Evolutionary conservation across 1,284 basidiomycete genomes (phyloP).

Genomic region (Polyporus tsugae): DNA sequence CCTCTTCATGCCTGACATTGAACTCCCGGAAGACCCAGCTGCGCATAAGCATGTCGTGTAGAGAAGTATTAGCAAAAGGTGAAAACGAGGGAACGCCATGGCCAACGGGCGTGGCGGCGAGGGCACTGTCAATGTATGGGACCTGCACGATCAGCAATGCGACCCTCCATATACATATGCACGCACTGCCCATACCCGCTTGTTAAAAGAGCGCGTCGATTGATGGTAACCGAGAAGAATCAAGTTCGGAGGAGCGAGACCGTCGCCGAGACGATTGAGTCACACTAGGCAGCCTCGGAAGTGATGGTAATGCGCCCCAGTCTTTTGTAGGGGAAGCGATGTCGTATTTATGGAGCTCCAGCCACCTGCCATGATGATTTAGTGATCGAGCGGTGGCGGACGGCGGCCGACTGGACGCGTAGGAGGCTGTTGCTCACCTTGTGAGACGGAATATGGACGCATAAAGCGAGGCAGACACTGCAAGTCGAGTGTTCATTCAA

Average conservation of each 20-base stretch:
- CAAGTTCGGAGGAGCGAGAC: no score
- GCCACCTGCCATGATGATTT: background rate
- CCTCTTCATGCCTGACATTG: slow-evolving; percentile 51
- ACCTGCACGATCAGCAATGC: background rate
- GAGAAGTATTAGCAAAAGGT: background rate
- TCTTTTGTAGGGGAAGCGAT: background rate
- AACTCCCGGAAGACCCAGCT: slow-evolving; percentile 26
- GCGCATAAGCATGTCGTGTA: background rate
- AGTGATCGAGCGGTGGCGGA: background rate
- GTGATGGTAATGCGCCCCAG: background rate
- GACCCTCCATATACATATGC: background rate
- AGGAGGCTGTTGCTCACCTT: background rate
- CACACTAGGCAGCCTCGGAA: background rate
- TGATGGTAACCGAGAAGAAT: no score
- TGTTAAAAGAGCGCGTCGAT: no score
- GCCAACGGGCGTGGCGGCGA: background rate
- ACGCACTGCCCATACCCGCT: background rate
- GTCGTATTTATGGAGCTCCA: background rate
- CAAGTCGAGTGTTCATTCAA: no score
- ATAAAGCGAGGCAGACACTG: no score
- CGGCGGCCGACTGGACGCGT: background rate
- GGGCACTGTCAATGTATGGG: background rate
- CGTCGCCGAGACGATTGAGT: background rate
- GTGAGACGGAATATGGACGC: no score
- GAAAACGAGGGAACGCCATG: background rate